Conservation (phyloP, 1,139 yeast genomes). For the Debaryomyces fabryi region DNA sequence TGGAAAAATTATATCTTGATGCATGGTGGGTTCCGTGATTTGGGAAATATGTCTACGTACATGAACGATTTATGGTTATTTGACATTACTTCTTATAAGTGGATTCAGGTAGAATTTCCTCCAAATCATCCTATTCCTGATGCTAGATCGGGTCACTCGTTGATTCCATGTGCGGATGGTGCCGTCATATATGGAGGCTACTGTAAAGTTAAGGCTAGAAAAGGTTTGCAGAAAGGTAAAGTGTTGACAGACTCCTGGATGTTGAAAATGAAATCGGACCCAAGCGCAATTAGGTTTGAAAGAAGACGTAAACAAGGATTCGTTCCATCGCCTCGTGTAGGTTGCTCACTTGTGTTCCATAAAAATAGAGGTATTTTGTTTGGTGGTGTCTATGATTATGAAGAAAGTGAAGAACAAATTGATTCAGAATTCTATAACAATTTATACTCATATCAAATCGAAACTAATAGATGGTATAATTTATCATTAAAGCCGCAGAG, state of each 20-base stretch:
- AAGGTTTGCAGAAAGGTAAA: conserved; percentile 89
- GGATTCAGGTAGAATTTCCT: conserved; percentile 90
- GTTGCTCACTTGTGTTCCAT: conserved; percentile 86
- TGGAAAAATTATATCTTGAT: conserved; percentile 90
- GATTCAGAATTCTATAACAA: conserved; percentile 85
- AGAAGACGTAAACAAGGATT: conserved; percentile 87
- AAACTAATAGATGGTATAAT: conserved; percentile 87
- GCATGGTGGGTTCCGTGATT: conserved; percentile 92
- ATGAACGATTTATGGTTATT: conserved; percentile 89
- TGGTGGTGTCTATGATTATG: conserved; percentile 95
- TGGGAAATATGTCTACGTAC: conserved; percentile 83
- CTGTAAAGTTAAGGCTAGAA: conserved; percentile 87
- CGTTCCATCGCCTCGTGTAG: conserved; percentile 92
- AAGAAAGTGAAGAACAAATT: conserved; percentile 90
- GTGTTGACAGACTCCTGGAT: conserved; percentile 89
- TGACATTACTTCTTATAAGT: conserved; percentile 84
- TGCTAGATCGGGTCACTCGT: conserved; percentile 91
- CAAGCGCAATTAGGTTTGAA: conserved; percentile 83
- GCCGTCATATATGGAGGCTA: conserved; percentile 92
- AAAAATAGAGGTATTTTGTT: conserved; percentile 91
- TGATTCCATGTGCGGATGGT: conserved; percentile 82
- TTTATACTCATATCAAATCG: conserved; percentile 80
- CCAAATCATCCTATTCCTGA: conserved; percentile 82
- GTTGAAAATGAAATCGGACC: conserved; percentile 83
- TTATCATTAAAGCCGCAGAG: conserved; percentile 66